A percentile compares a stretch with the other conserved stretches of the same genome.
Conservation (phyloP, 192 early-diverging fungal genomes). For the Backusella luteola region DNA sequence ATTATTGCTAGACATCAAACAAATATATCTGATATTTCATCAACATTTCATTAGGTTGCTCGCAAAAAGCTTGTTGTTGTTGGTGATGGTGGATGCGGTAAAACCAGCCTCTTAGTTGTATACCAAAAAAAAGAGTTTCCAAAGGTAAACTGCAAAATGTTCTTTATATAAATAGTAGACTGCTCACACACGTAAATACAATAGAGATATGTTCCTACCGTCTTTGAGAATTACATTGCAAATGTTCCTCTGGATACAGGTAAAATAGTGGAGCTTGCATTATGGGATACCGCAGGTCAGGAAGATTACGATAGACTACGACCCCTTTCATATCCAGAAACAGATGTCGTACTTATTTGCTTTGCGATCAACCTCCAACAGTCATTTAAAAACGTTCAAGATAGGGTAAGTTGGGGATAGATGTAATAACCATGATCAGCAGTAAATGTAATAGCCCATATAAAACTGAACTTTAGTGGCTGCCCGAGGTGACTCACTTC, state of each 20-base stretch:
- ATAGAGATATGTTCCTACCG: constrained; percentile 69
- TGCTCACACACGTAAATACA: background rate
- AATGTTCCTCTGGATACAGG: constrained; percentile 53
- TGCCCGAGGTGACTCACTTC: constrained; percentile 49
- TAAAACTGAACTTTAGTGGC: constrained; percentile 33
- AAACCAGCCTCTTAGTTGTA: constrained; percentile 75
- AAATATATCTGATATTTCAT: background rate
- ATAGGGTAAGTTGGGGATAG: constrained; percentile 50
- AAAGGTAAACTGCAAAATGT: constrained; percentile 57
- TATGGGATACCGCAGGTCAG: constrained; percentile 78
- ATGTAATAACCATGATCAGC: background rate
- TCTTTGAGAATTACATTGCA: constrained; percentile 71
- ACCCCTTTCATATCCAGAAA: constrained; percentile 67
- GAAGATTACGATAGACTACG: constrained; percentile 74
- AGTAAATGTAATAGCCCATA: background rate
- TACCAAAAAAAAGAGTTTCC: constrained; percentile 74
- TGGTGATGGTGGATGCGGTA: constrained; percentile 81
- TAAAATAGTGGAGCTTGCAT: constrained; percentile 57
- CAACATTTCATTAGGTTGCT: constrained; percentile 16
- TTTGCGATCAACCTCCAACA: constrained; percentile 66
- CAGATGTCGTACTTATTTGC: constrained; percentile 68
- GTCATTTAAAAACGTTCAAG: constrained; percentile 76
- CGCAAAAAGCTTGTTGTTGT: constrained; percentile 76
- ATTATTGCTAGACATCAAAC: background rate
- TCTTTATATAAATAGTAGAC: background rate